phyloP scores from a whole-genome alignment of 805 yeast genomes.

The Cyberlindnera mrakii region DNA sequence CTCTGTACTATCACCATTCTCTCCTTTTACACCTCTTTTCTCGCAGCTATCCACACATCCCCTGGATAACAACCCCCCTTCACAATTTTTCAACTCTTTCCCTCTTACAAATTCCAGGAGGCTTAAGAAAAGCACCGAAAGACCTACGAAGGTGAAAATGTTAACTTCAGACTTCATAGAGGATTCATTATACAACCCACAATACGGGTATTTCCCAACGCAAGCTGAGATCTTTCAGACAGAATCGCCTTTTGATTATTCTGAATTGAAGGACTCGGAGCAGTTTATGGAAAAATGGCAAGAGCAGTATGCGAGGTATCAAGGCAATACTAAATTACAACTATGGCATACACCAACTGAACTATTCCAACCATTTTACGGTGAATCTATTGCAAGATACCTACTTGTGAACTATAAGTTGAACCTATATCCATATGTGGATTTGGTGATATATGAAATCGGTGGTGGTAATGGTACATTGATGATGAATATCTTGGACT shows the following conservation, averaged over 20 bases:
- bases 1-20: slow-evolving; percentile 4
- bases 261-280: slow-evolving; percentile 52
- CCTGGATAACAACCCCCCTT: slow-evolving; percentile 9
- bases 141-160: slow-evolving; percentile 67
- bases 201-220: slow-evolving; percentile 75
- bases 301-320: slow-evolving; percentile 47
- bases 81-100: slow-evolving; percentile 16
- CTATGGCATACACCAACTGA: slow-evolving; percentile 91
- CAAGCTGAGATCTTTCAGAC: slow-evolving; percentile 75
- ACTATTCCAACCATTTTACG: slow-evolving; percentile 76
- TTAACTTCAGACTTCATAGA: slow-evolving; percentile 76
- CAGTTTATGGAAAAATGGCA: slow-evolving; percentile 69
- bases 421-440: slow-evolving; percentile 62
- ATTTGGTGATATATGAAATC: slow-evolving; percentile 74
- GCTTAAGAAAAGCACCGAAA: slow-evolving; percentile 24
- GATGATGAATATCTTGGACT: slow-evolving; percentile 70
- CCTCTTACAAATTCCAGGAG: slow-evolving; percentile 13
- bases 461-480: slow-evolving; percentile 90
- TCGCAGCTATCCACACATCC: slow-evolving; percentile 14
- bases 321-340: slow-evolving; percentile 40
- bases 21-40: slow-evolving; percentile 14
- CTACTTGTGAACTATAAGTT: slow-evolving; percentile 64
- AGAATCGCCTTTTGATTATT: slow-evolving; percentile 57
- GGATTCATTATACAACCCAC: slow-evolving; percentile 75
- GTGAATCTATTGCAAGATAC: slow-evolving; percentile 80